Base-by-base conservation (phyloP, 2,329 filamentous ascomycete species). In the Teratosphaeriaceae sp. region DNA sequence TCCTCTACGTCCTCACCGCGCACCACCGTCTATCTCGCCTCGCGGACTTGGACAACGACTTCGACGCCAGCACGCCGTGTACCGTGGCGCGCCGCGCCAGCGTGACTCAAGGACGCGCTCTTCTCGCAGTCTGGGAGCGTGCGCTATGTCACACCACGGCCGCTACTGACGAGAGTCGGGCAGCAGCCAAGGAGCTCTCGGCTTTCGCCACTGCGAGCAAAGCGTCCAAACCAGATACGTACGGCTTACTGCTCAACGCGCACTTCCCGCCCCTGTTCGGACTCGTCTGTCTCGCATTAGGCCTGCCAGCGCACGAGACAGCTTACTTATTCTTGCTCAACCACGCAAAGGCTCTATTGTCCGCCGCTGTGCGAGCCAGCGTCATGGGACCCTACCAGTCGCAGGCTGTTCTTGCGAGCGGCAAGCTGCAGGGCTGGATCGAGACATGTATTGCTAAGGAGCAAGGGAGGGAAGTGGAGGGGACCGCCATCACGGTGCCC, bases 361-460 rank as follows among this genome's bases (percentile, higher is more conserved):
- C 82, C 31, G 86, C 86, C 1, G 86, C 81, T 0, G 85, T 92
- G 49, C 70, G 86, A 42, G 83, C 85, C 18, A 84, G 82, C 56
- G 76, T 88, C 51, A 80, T 90, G 64, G 86, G 86, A 0, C 86
- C 86, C 5, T 92, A 88, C 60, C 83, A 88, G 62, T 83, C 82
- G 44, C 86, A 92, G 61, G 78, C 75, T 49, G 68, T 88, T 21
- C 69, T 92, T 38, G 85, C 84, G 2, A 75, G 79, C 29, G 61
- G 56, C 16, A 68, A 71, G 46, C 69, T 86, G 43, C 78, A 79
- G 63, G 60, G 58, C 2, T 67, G 78, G 53, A 77, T 90, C 19
- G 63, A 70, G 19, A 68, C 64, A 2, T 72, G 79, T 44, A 72
- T 89, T 7, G 69, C 73, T 39, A 65, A 75, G 44, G 80, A 82